Base-by-base conservation (phyloP, 768 basidiomycete genomes). In the Calocera cornea region DNA sequence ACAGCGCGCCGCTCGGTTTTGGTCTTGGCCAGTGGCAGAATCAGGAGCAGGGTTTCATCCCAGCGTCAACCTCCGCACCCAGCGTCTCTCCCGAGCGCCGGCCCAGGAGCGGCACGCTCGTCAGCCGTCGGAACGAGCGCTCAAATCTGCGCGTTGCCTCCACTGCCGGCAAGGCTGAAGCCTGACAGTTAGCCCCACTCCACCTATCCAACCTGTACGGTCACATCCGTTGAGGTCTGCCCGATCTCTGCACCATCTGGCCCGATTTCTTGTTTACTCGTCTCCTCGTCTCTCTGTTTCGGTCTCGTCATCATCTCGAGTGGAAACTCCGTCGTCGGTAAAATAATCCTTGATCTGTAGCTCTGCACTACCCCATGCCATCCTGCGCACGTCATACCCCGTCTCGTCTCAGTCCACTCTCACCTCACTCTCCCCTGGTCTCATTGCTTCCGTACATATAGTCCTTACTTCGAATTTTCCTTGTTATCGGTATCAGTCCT, bases 1-100 rank as follows among this genome's bases (percentile, higher is more conserved):
- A 88, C 72, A 84, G 83, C 34, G 84, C 87, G 19, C 87, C 87
- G 41, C 75, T 88, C 36, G 86, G 86, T 47, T 85, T 86, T 72
- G 81, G 72, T 68, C 70, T 74, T 38, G 64, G 47, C 49, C 44
- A 47, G 44, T 47, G 44, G 44, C 44, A 47, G 44, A 24, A 19
- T 7, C 44, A 47, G 19, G 44, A 47, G 19, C 44, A 47, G 44
- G 16, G 19, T 7, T 7, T 7, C 24, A 8, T 47, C 16, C 5
- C 44, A 8, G 8, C 44, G 5, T 47, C 44, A 24, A 47, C 44
- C 19, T 47, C 44, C 8, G 44, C 44, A 47, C 44, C 44, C 19
- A 47, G 24, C 19, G 19, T 47, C 44, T 47, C 44, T 19, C 44
- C 44, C 24, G 44, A 47, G 44, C 44, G 44, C 44, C 16, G 44